A percentile compares a stretch with the other conserved stretches of the same genome.
These are phyloP conservation scores for Cylindrodendrum hubeiense DNA, from an alignment of 2,329 filamentous ascomycete genomes.

Conservation along the genomic window DNA sequence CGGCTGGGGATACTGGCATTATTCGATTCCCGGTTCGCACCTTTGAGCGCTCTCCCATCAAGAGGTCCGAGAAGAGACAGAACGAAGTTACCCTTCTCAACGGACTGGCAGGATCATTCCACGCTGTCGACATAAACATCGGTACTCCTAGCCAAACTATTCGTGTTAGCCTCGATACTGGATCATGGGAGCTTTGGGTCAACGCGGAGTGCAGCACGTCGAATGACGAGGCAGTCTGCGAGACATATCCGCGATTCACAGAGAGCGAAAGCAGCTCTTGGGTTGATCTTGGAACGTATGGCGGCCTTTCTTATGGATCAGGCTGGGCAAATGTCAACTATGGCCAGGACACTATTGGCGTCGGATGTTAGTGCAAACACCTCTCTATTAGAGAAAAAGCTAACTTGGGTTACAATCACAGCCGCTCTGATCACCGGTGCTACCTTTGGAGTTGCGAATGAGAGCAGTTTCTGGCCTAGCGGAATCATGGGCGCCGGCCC, in stretches of 20 bases:
- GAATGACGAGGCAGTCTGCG: conserved; percentile 32
- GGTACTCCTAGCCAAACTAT: conserved; percentile 47
- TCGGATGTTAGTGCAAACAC: conserved; percentile 9
- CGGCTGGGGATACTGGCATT: no score
- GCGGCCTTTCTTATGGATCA: no score
- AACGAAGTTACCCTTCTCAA: no score
- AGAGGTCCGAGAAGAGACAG: no score
- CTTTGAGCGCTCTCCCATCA: no score
- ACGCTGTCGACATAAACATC: conserved; percentile 32
- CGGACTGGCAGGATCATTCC: no score
- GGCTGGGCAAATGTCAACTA: not conserved
- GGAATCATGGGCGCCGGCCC: conserved; percentile 46
- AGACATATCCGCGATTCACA: conserved; percentile 18
- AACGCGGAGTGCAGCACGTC: conserved; percentile 46
- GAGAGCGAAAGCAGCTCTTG: no score
- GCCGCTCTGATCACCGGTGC: not conserved
- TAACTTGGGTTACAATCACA: not conserved
- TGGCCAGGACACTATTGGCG: conserved; percentile 1
- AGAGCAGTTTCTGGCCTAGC: conserved; percentile 26
- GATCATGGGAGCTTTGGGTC: conserved; percentile 50
- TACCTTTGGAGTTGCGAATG: conserved; percentile 36
- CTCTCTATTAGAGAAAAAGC: no score
- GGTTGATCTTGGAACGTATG: no score
- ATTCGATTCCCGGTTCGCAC: no score
- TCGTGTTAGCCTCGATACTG: conserved; percentile 47